These are phyloP conservation scores for Fusarium sarcochroum DNA, from an alignment of 2,329 filamentous ascomycete species.

Conservation along the genomic window DNA sequence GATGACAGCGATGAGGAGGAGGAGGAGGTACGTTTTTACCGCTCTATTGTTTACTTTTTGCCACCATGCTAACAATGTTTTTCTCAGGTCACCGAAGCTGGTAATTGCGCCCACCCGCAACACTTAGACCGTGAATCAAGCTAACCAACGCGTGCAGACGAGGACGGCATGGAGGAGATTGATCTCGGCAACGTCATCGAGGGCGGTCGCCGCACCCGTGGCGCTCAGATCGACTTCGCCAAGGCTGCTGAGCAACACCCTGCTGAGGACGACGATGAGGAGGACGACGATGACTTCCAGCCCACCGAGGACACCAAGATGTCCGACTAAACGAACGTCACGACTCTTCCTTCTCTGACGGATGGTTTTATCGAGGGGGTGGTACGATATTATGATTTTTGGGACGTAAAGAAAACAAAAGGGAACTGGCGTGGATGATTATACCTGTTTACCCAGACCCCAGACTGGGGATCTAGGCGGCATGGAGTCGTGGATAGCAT, in stretches of 20 bases:
- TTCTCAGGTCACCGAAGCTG: slow-evolving; percentile 49
- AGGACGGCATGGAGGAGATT: slow-evolving; percentile 92
- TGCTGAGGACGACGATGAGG: slow-evolving; percentile 83
- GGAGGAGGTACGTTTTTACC: slow-evolving; percentile 47
- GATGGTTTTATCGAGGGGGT: slow-evolving; percentile 10
- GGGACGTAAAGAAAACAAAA: slow-evolving; percentile 39
- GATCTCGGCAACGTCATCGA: slow-evolving; percentile 88
- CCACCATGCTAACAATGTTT: slow-evolving; percentile 44
- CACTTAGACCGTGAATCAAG: slow-evolving; percentile 27
- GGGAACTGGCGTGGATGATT: slow-evolving; percentile 36
- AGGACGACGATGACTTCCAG: slow-evolving; percentile 80
- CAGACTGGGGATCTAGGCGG: slow-evolving; percentile 37
- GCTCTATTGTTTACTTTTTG: neutral
- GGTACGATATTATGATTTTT: slow-evolving; percentile 44
- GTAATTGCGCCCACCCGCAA: slow-evolving; percentile 42
- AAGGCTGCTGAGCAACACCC: slow-evolving; percentile 87
- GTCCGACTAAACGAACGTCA: slow-evolving; percentile 55
- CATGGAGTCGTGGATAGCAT: slow-evolving; percentile 41
- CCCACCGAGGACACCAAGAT: slow-evolving; percentile 78
- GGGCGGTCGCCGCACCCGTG: slow-evolving; percentile 87
- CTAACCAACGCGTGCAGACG: slow-evolving; percentile 68
- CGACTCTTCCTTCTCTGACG: slow-evolving; percentile 6
- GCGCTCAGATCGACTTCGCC: slow-evolving; percentile 92
- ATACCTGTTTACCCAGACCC: slow-evolving; percentile 34
- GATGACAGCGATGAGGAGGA: slow-evolving; percentile 57